Evolutionary conservation across 2,329 filamentous ascomycete genomes (phyloP).

Genomic region (Stagonosporopsis vannaccii): DNA sequence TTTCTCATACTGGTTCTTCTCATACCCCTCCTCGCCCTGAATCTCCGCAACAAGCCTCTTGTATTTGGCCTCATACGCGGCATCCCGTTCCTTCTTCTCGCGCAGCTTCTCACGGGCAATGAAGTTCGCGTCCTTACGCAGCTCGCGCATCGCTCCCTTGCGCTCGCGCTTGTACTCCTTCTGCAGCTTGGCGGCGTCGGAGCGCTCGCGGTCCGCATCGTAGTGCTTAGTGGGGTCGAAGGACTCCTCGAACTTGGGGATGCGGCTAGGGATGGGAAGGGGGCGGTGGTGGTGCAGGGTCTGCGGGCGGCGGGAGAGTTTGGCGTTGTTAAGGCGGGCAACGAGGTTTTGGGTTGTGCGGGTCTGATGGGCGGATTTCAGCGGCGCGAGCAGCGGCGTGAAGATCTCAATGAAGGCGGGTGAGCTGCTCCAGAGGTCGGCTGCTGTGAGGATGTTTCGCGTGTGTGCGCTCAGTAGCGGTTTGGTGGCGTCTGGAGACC

Average conservation of each 20-base stretch:
- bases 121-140: constrained; percentile 94
- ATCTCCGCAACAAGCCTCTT: constrained; percentile 91
- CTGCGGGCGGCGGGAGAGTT: constrained; percentile 75
- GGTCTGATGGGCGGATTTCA: constrained; percentile 41
- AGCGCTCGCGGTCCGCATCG: constrained; percentile 90
- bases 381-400: constrained; percentile 59
- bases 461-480: constrained; percentile 67
- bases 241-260: constrained; percentile 95
- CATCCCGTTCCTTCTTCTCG: constrained; percentile 92
- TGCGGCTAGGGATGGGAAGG: constrained; percentile 82
- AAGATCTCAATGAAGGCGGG: constrained; percentile 82
- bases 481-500: constrained; percentile 48
- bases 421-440: constrained; percentile 76
- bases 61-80: constrained; percentile 96
- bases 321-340: constrained; percentile 68
- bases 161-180: constrained; percentile 93
- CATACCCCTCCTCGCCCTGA: constrained; percentile 88
- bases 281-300: constrained; percentile 89
- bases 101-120: constrained; percentile 87
- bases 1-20: constrained; percentile 86
- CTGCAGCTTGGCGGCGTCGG: constrained; percentile 82
- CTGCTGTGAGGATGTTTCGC: constrained; percentile 70
- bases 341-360: constrained; percentile 67
- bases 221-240: constrained; percentile 98
- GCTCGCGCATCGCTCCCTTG: constrained; percentile 92